These are phyloP conservation scores for Microsporum canis DNA, from an alignment of 2,329 filamentous ascomycete genomes.

Conservation along the genomic window DNA sequence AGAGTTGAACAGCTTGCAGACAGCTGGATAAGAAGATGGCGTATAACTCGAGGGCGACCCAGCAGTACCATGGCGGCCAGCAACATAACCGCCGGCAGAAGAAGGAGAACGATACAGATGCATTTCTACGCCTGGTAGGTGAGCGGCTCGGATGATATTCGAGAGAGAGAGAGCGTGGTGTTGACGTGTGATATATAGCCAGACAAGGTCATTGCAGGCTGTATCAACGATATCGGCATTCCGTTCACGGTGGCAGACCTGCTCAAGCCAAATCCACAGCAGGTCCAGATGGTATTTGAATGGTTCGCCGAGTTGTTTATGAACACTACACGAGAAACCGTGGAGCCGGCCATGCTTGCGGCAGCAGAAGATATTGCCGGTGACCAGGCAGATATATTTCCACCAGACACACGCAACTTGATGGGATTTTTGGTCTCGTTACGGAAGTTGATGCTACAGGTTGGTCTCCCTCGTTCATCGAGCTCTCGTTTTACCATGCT, in stretches of 20 bases:
- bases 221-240: constrained; percentile 94
- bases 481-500: background rate
- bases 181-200: constrained; percentile 32
- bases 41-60: constrained; percentile 43
- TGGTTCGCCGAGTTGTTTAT: constrained; percentile 92
- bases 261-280: constrained; percentile 83
- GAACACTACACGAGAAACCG: constrained; percentile 83
- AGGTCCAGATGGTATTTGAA: constrained; percentile 96
- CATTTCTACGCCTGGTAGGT: constrained; percentile 45
- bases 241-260: constrained; percentile 76
- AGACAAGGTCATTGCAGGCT: constrained; percentile 77
- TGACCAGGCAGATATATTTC: constrained; percentile 71
- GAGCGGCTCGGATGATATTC: constrained; percentile 15
- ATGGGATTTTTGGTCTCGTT: constrained; percentile 92
- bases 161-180: background rate
- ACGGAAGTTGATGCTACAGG: constrained; percentile 61
- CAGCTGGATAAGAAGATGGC: constrained; percentile 28
- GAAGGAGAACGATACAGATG: constrained; percentile 48
- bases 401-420: constrained; percentile 77
- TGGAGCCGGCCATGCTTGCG: constrained; percentile 89
- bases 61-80: constrained; percentile 38
- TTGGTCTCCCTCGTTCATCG: constrained; percentile 18
- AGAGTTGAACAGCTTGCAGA: background rate
- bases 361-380: constrained; percentile 70
- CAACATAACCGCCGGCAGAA: constrained; percentile 38